Base-by-base conservation (phyloP, 345 rosid species). In the Stellera chamaejasme region DNA sequence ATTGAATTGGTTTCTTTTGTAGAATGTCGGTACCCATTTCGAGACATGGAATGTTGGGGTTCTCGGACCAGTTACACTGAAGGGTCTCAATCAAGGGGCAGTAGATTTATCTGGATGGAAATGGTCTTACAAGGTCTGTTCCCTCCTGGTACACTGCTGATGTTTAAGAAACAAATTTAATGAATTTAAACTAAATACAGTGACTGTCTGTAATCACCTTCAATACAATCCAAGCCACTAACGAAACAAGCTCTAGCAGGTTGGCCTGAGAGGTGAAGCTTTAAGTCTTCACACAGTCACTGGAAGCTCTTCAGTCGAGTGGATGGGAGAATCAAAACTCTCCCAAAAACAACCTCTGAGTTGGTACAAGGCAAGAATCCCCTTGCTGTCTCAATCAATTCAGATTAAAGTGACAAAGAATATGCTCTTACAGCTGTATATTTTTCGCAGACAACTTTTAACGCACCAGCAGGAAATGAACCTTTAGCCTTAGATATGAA, bases 41-140 rank as follows among this genome's bases (percentile, higher is more conserved):
- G 98, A 91, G 69, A 70, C 70, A 54, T 91, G 85, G 90, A 85
- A 88, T 59, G 74, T 74, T 68, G 98, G 96, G 36, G 69, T 91
- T 61, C 79, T 91, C n/a, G 96, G 92, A 11, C 85, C 96, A 0
- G 88, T 85, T 13, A 75, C 81, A 10, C 50, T 88, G 50, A 61
- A 68, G 48, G 96, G 95, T 68, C 75, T 87, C 43, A 82, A 83
- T 59, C 79, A 77, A 1, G 98, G 98, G 63, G 65, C 77, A 48
- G 77, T 81, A 78, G 84, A 91, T 62, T 68, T 91, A 78, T 71
- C 96, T 10, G 67, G 72, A 77, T 82, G 84, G 88, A 82, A 76
- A 61, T 91, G 98, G 98, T 69, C 90, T 27, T 83, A 91, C 72
- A 85, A 88, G 98, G 98, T 90, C 43, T 64, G 78, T 65, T 67